Base-by-base conservation (phyloP, 495 filamentous ascomycete genomes). In the Staphylotrichum longicolle region DNA sequence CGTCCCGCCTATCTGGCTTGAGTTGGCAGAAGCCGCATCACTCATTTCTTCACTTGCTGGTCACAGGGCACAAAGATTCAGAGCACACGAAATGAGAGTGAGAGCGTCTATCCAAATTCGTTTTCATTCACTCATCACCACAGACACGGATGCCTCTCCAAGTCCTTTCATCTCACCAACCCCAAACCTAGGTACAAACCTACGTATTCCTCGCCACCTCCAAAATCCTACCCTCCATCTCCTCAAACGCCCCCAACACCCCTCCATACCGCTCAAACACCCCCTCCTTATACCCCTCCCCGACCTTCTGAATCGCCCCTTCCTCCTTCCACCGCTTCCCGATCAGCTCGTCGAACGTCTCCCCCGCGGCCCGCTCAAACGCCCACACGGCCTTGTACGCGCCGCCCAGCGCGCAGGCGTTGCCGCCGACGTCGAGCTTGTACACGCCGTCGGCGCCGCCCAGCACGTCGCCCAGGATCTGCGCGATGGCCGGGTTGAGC, bases 381-480 rank as follows among this genome's bases (percentile, higher is more conserved):
- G 87, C 90, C 94, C 94, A 98, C 0, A 93, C 87, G 52, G 94
- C 93, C 76, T 96, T 96, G 72, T 98, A 96, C n/a, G 93, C 94
- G 15, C 91, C 91, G 10, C 93, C 94, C 8, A 98, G 74, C 20
- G 93, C 94, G 74, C 94, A 98, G 35, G 94, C 93, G 75, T 96
- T 96, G 6, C 92, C 91, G n/a, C 93, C 92, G 30, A 97, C 88
- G 72, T 98, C 93, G 3, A 98, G 83, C 74, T 86, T 86, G 69
- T 90, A 98, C 15, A 98, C 89, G 8, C 94, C 94, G 56, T 98
- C 94, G 5, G 78, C 79, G 6, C 91, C 90, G 30, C 94, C 94
- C 3, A 98, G 83, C 7, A 97, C 90, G 68, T 96, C 86, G 11
- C 91, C 94, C 6, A 90, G 83, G 32, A 91, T 78, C 47, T 85